Evolutionary conservation across 192 early-diverging fungal species (phyloP), one percentile per base, ranked within the genome.

Genomic region (Podila epigama): DNA sequence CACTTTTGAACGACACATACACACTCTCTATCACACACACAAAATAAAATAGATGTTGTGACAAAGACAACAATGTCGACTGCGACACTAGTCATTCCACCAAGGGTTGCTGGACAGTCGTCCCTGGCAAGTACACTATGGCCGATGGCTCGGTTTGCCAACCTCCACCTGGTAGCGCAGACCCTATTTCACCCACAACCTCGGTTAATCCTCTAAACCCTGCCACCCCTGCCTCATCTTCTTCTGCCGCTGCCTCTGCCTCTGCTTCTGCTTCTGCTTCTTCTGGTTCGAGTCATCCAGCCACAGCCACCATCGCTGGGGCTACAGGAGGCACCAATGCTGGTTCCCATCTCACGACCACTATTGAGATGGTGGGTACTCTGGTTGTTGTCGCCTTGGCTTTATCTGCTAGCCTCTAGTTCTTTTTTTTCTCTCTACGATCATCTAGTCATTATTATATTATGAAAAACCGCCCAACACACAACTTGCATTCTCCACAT

Each of bases 31-130:
- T 58, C 34, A 28, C 41, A 10, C 31, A 59, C 28, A 52, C 58
- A 36, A 70, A 66, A 64, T 81, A 68, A 58, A 79, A 77, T 42
- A 34, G 73, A 25, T 79, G 79, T 58, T 83, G 81, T 32, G 39
- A 20, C 0, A 3, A 16, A 11, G 31, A 60, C n/a, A 32, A 44
- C 25, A 60, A 60, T 18, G 37, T 22, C 35, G 31, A 62, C 32
- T 62, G 60, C 44, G 25, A 62, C 32, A 62, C 60, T 7, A 62
- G 60, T 62, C 48, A 62, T 6, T 78, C 75, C 16, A 51, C 52
- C 53, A 28, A 40, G 4, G 75, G 75, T 16, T 78, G 75, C 36
- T 50, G 42, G 27, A 60, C 56, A 29, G 60, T 78, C 15, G 28
- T 78, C 36, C 71, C 71, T n/a, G 75, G 75, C 28, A 16, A 51